Percentiles rank a stretch among this genome's conserved stretches.
These are phyloP conservation scores for Arachis monticola DNA, from an alignment of 331 rosid species.

Conservation along the genomic window DNA sequence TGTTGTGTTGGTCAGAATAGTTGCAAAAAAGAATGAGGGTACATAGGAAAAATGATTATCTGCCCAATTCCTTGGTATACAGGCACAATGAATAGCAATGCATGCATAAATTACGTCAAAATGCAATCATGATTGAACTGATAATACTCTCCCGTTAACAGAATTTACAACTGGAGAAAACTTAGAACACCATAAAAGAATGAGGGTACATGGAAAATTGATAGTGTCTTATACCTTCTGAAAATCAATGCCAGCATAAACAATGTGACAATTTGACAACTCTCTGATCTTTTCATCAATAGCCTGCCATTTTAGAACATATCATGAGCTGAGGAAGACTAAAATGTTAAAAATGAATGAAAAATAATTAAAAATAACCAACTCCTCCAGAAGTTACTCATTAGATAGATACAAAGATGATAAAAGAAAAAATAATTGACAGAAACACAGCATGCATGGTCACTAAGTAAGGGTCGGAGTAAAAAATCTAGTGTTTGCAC, in stretches of 20 bases:
- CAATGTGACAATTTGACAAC: slow-evolving; percentile 95
- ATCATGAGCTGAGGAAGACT: neutral
- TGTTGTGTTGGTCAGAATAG: slow-evolving; percentile 37
- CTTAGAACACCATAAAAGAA: slow-evolving; percentile 14
- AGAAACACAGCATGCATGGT: neutral
- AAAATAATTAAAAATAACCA: neutral
- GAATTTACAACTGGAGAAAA: neutral
- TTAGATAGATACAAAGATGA: slow-evolving; percentile 32
- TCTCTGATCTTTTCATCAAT: slow-evolving; percentile 96
- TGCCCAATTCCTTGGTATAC: slow-evolving; percentile 18
- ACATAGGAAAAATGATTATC: no score
- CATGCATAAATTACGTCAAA: slow-evolving; percentile 25
- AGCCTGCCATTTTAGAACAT: slow-evolving; percentile 60
- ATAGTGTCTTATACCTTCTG: slow-evolving; percentile 67
- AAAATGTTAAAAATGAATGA: slow-evolving; percentile 10
- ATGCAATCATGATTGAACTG: slow-evolving; percentile 26
- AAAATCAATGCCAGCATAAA: slow-evolving; percentile 79
- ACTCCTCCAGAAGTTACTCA: slow-evolving; percentile 15
- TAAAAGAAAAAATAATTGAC: slow-evolving; percentile 18
- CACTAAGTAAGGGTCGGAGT: neutral
- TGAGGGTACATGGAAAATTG: slow-evolving; percentile 15
- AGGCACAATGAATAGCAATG: neutral
- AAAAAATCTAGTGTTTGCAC: neutral
- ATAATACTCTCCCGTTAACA: slow-evolving; percentile 32
- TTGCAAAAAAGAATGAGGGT: no score